Conservation (phyloP, 1,284 basidiomycete species). For the Sanghuangporus baumii region DNA sequence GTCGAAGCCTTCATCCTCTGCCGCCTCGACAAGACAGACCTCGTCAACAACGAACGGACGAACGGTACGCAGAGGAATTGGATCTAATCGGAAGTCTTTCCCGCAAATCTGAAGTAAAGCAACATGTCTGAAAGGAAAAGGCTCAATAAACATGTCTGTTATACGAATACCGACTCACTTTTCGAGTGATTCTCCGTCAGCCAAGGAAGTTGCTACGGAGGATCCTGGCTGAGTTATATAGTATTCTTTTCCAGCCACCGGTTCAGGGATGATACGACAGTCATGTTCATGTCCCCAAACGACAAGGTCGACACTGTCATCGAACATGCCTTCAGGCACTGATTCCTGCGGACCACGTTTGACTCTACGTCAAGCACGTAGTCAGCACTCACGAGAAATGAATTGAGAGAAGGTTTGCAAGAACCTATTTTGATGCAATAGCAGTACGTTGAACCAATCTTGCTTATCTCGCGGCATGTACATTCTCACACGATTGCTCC, state of each 20-base stretch:
- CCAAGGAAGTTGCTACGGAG: constrained; percentile 89
- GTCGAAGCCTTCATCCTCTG: constrained; percentile 72
- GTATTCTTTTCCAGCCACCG: constrained; percentile 88
- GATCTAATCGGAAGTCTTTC: constrained; percentile 81
- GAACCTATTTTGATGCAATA: constrained; percentile 95
- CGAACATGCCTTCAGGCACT: constrained; percentile 96
- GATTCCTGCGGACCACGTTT: constrained; percentile 90
- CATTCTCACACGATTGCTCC: constrained; percentile 93
- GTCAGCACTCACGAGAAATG: background rate
- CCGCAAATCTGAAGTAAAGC: constrained; percentile 82
- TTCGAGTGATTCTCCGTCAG: constrained; percentile 83
- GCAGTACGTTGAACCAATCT: constrained; percentile 92
- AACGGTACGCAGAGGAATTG: constrained; percentile 85
- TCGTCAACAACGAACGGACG: constrained; percentile 94
- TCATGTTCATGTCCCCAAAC: constrained; percentile 99
- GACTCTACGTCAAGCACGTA: constrained; percentile 48
- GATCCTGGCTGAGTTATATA: constrained; percentile 94
- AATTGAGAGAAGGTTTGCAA: constrained; percentile 21
- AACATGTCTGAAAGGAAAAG: constrained; percentile 61
- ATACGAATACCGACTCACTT: constrained; percentile 53
- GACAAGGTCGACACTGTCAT: constrained; percentile 90
- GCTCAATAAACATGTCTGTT: background rate
- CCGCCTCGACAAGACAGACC: constrained; percentile 66
- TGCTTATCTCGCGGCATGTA: constrained; percentile 89
- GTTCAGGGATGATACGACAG: constrained; percentile 86